A percentile compares a stretch with the other conserved stretches of the same genome.
Conservation (phyloP, 176 grass and related monocot species). For the Carex littledalei region DNA sequence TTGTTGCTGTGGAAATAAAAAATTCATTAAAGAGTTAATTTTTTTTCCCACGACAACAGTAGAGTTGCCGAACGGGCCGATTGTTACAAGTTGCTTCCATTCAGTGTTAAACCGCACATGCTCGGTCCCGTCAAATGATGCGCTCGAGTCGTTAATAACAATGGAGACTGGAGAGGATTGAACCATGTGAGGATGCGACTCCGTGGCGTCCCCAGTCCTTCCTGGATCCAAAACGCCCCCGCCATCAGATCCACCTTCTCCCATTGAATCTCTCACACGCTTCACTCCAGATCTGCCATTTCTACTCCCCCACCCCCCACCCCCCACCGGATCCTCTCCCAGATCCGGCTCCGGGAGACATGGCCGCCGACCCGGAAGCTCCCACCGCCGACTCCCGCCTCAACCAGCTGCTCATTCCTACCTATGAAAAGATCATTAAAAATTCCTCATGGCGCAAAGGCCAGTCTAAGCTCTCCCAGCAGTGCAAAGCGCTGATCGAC, state of each 20-base stretch:
- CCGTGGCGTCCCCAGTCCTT: background rate
- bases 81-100: background rate
- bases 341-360: constrained; percentile 53
- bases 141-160: background rate
- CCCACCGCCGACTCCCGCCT: constrained; percentile 69
- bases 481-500: constrained; percentile 89
- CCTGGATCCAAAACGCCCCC: constrained; percentile 8
- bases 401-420: constrained; percentile 55
- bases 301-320: constrained; percentile 19
- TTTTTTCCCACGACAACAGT: too few species aligned
- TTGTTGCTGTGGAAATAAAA: too few species aligned
- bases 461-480: constrained; percentile 96
- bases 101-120: background rate
- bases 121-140: background rate
- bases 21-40: too few species aligned
- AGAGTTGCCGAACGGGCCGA: too few species aligned
- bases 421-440: constrained; percentile 93
- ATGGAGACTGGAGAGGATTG: background rate
- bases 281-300: constrained; percentile 33
- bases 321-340: constrained; percentile 14
- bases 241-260: background rate
- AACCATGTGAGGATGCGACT: background rate
- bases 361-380: constrained; percentile 36
- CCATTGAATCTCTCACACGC: constrained; percentile 2
- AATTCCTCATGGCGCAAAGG: constrained; percentile 94